A percentile compares a stretch with the other conserved stretches of the same genome.
Evolutionary conservation across 2,329 filamentous ascomycete species (phyloP).

Genomic region (Aspergillus amoenus): DNA sequence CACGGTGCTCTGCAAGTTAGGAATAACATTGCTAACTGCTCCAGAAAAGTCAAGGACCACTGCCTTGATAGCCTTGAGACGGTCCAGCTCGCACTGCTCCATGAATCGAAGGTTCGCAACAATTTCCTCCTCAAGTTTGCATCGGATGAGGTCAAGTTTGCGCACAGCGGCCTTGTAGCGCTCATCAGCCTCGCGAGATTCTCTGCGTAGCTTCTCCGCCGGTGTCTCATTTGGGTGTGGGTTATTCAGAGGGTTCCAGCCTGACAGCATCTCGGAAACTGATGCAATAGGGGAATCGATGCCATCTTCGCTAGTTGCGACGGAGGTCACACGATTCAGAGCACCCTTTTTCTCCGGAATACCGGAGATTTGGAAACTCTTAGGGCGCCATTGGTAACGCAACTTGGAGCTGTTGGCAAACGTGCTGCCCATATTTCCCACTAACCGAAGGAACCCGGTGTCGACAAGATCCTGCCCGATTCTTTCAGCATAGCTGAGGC

Average conservation of each 20-base stretch:
- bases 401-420: conserved; percentile 98
- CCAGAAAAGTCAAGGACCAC: conserved; percentile 97
- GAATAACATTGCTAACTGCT: conserved; percentile 96
- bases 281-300: conserved; percentile 80
- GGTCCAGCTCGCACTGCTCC: conserved; percentile 93
- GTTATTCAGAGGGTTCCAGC: conserved; percentile 92
- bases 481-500: conserved; percentile 84
- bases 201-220: conserved; percentile 78
- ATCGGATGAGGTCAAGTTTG: conserved; percentile 85
- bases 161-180: conserved; percentile 85
- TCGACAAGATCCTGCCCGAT: conserved; percentile 91
- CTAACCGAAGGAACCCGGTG: conserved; percentile 81
- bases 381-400: conserved; percentile 96
- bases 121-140: conserved; percentile 93
- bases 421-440: conserved; percentile 90
- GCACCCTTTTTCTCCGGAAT: conserved; percentile 82
- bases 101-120: conserved; percentile 91
- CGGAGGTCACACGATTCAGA: conserved; percentile 71
- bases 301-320: conserved; percentile 59
- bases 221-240: conserved; percentile 92
- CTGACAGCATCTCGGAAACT: conserved; percentile 83
- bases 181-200: conserved; percentile 87
- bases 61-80: conserved; percentile 96
- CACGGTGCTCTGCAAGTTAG: conserved; percentile 89
- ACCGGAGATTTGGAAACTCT: conserved; percentile 83